These are phyloP conservation scores for Microthlaspi erraticum DNA, from an alignment of 345 rosid genomes.

Conservation along the genomic window DNA sequence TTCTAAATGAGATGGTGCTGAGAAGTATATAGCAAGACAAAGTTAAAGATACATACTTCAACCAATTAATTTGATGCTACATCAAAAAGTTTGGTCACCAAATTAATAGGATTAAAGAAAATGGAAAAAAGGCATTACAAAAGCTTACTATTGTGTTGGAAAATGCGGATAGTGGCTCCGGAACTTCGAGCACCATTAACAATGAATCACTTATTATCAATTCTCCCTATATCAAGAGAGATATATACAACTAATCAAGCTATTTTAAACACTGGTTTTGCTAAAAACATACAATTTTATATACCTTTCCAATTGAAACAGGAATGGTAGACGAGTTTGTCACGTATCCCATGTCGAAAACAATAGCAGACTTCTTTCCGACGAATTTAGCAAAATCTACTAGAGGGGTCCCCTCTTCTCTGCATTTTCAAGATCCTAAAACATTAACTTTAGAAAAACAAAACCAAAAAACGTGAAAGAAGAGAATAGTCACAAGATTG, in stretches of 20 bases:
- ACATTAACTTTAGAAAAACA: too few relatives aligned
- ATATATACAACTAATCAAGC: conserved; percentile 1
- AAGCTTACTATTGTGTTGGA: conserved; percentile 87
- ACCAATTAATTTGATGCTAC: too few relatives aligned
- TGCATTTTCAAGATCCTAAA: too few relatives aligned
- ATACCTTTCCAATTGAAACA: conserved; percentile 81
- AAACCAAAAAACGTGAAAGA: too few relatives aligned
- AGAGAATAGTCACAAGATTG: too few relatives aligned
- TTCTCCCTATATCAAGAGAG: conserved; percentile 64
- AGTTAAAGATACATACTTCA: too few relatives aligned
- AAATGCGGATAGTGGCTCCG: conserved; percentile 93
- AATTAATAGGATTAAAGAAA: background rate
- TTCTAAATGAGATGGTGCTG: conserved; percentile 95
- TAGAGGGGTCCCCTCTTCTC: too few relatives aligned
- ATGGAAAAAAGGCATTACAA: background rate
- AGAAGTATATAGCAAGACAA: conserved; percentile 32
- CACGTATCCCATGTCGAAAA: conserved; percentile 87
- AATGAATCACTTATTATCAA: conserved; percentile 94
- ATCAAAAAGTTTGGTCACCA: conserved; percentile 4
- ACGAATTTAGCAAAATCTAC: conserved; percentile 71
- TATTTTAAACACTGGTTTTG: background rate
- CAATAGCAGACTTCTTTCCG: conserved; percentile 89
- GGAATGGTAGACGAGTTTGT: conserved; percentile 92
- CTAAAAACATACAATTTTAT: conserved; percentile 35
- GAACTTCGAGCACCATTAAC: conserved; percentile 98